phyloP scores from a whole-genome alignment of 2,329 filamentous ascomycete genomes.

The Exophiala sp. region DNA sequence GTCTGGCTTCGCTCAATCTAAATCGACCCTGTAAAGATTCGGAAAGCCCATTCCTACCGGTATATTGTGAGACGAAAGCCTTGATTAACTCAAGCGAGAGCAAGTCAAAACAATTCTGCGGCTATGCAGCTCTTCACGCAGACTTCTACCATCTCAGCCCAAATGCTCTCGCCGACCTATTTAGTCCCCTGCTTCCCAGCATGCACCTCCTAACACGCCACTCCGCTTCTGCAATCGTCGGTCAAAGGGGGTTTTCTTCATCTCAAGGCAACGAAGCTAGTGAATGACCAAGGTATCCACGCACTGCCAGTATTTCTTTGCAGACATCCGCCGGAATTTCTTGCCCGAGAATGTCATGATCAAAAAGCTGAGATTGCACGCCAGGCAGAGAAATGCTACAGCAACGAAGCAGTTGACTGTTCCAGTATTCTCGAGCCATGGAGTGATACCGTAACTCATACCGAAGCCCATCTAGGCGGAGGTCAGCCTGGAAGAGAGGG shows the following conservation, averaged over 20 bases:
- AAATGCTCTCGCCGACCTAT: no score
- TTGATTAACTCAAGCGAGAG: no score
- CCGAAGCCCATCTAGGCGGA: constrained; percentile 36
- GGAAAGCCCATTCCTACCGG: no score
- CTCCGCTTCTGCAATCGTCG: not conserved
- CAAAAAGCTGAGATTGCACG: constrained; percentile 15
- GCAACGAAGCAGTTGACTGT: constrained; percentile 13
- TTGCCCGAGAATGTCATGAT: constrained; percentile 19
- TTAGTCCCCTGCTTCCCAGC: no score
- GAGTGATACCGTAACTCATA: constrained; percentile 18
- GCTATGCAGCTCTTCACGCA: no score
- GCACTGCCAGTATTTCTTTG: constrained; percentile 13
- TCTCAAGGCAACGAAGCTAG: not conserved
- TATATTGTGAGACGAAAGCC: no score
- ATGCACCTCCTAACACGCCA: not conserved
- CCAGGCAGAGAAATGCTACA: constrained; percentile 10
- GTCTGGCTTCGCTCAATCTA: no score
- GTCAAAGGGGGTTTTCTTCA: not conserved
- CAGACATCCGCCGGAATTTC: constrained; percentile 9
- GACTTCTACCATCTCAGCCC: no score
- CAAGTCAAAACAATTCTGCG: no score
- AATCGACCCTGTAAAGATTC: no score
- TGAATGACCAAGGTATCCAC: constrained; percentile 13
- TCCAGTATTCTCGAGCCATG: constrained; percentile 14
- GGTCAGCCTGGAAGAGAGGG: no score